Evolutionary conservation across 2,329 filamentous ascomycete genomes (phyloP), one percentile per base, ranked within the genome.

Genomic region (Fusarium graminum): DNA sequence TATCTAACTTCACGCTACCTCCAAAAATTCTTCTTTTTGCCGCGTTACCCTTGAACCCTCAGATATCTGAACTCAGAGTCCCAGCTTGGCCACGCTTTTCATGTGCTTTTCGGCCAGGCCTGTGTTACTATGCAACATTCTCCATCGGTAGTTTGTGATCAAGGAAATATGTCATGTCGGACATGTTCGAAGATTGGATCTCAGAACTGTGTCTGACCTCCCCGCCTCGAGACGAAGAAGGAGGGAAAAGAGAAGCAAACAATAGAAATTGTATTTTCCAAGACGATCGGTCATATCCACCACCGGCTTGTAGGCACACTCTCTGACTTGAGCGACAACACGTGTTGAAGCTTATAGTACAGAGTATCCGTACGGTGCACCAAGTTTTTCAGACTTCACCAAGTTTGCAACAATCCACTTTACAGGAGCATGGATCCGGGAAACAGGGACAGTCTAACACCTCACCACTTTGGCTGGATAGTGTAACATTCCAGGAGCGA

Each of bases 401-500:
- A 52, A 16, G 34, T 32, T 14, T 52, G 46, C 12, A 26, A n/a
- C 16, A 50, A 16, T 39, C 51, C 50, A 55, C 59, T 41, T 57
- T 44, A 56, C 11, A 43, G 49, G 59, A 47, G 28, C 25, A 28
- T 40, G 30, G 53, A 65, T n/a, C 50, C 40, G 40, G 47, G 36
- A 45, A 64, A 65, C 54, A 60, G 50, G 46, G 43, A 55, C 54
- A 30, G 32, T 42, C 36, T 26, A 22, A 26, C 30, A 29, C n/a
- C 28, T 44, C 40, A 44, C 53, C 45, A 49, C 32, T 46, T 39
- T 72, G 43, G 46, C 55, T 63, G 38, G 46, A 69, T 36, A n/a
- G 5, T 68, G 52, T 61, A 59, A 62, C 68, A 72, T 72, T 71
- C 68, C 63, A 70, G 52, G 46, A 61, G 41, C 56, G 29, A 17